phyloP scores from a whole-genome alignment of 345 rosid species.

The Citrus medica region DNA sequence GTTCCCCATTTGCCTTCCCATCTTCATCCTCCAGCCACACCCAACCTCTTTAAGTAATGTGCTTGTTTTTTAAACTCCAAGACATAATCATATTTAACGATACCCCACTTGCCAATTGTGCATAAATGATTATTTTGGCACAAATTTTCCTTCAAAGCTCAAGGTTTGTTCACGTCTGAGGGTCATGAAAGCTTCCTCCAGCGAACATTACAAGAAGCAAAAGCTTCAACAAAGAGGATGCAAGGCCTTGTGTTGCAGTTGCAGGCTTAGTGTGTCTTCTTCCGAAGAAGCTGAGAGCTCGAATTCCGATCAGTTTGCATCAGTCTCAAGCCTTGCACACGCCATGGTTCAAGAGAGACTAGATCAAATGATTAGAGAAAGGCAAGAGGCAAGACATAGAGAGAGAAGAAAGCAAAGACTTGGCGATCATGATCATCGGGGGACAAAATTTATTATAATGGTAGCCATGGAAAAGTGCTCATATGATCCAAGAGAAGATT shows the following conservation, averaged over 20 bases:
- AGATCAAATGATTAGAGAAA: slow-evolving; percentile 71
- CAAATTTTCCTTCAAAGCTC: slow-evolving; percentile 19
- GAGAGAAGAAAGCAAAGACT: slow-evolving; percentile 30
- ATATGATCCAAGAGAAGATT: slow-evolving; percentile 72
- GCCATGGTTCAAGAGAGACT: slow-evolving; percentile 88
- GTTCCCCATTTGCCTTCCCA: slow-evolving; percentile 37
- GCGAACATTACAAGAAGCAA: slow-evolving; percentile 32
- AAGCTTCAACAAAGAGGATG: slow-evolving; percentile 50
- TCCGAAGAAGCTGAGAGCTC: slow-evolving; percentile 49
- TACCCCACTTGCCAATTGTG: slow-evolving; percentile 38
- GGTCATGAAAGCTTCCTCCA: slow-evolving; percentile 30
- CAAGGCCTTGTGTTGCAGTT: slow-evolving; percentile 64
- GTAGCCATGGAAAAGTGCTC: slow-evolving; percentile 85
- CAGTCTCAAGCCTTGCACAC: slow-evolving; percentile 76
- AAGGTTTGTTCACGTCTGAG: not conserved
- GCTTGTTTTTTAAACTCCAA: slow-evolving; percentile 12
- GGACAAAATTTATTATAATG: slow-evolving; percentile 70
- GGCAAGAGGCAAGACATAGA: slow-evolving; percentile 38
- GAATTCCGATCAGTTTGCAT: slow-evolving; percentile 36
- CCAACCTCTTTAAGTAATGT: slow-evolving; percentile 19
- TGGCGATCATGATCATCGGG: slow-evolving; percentile 14
- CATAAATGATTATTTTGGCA: slow-evolving; percentile 31
- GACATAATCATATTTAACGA: slow-evolving; percentile 50
- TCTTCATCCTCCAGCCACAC: slow-evolving; percentile 31
- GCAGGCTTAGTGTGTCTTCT: slow-evolving; percentile 73